phyloP scores from a whole-genome alignment of 2,329 filamentous ascomycete species.

The Aspergillus spinulosporus region DNA sequence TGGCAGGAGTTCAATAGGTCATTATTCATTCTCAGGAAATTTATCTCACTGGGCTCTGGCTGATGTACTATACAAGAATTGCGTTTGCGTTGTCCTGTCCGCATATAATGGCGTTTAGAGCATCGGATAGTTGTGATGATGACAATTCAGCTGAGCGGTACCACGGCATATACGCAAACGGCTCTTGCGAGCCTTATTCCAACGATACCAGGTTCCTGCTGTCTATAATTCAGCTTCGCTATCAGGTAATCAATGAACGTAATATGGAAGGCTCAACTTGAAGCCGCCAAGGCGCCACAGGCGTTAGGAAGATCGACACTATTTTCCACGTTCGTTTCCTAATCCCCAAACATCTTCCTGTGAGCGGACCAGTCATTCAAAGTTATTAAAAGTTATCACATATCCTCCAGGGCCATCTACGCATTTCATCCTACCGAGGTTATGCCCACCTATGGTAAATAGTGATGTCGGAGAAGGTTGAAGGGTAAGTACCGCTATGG shows the following conservation, averaged over 20 bases:
- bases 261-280: not conserved
- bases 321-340: too few species aligned
- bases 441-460: slow-evolving; percentile 3
- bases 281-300: slow-evolving; percentile 17
- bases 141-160: too few species aligned
- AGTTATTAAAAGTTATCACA: not conserved
- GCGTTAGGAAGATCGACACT: slow-evolving; percentile 6
- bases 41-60: too few species aligned
- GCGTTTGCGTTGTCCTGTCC: too few species aligned
- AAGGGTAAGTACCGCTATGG: slow-evolving; percentile 30
- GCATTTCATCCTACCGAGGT: not conserved
- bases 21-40: too few species aligned
- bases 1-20: slow-evolving; percentile 54
- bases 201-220: slow-evolving; percentile 4
- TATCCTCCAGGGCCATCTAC: not conserved
- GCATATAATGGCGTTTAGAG: too few species aligned
- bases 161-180: too few species aligned
- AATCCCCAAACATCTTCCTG: too few species aligned
- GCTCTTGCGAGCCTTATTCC: too few species aligned
- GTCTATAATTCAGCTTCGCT: not conserved
- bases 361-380: not conserved
- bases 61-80: too few species aligned
- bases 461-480: slow-evolving; percentile 32
- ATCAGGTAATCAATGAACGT: too few species aligned
- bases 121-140: too few species aligned